Base-by-base conservation (phyloP, 1,284 basidiomycete species). In the Cryptococcus maquisensis region DNA sequence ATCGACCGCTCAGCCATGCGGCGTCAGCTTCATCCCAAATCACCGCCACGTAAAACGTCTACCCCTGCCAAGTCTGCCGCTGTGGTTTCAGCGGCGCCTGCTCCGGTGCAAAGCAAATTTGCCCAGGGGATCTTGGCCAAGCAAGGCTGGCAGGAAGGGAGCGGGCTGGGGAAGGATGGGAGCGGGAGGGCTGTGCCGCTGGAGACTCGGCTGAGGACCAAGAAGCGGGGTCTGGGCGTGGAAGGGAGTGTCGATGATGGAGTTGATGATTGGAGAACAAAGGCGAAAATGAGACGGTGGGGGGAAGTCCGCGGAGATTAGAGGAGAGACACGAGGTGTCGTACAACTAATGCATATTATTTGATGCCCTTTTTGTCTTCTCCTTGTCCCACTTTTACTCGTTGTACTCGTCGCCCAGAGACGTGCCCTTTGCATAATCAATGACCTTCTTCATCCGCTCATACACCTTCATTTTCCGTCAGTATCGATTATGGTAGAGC, bases 391-490 rank as follows among this genome's bases (percentile, higher is more conserved):
- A 4, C 15, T 40, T 21, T 36, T 57, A 69, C 49, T 67, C 64
- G 43, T 66, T 68, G 46, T 64, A 68, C 21, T 64, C 62, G 7
- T 60, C 59, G 4, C 58, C 62, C 12, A 84, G 81, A 39, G 79
- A 80, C 38, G 83, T 60, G 23, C 60, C 82, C 61, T 79, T 81
- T 52, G 89, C 79, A 51, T 74, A 78, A 79, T 95, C 91, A 59
- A 94, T 87, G 36, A 82, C 54, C 65, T 71, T 77, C 72, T 87
- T 85, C 57, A 93, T 86, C 52, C 86, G 81, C 79, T 96, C 92
- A 68, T 95, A 95, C 28, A 95, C 91, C 40, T 94, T 13, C 47
- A 5, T 20, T 16, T 24, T 12, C 38, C 15, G 35, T 32, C 24
- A 40, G 20, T 40, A 40, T 40, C 8, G 39, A 16, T 10, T 4